Evolutionary conservation across 805 yeast species (phyloP).

Genomic region (Cyberlindnera mississippiensis): DNA sequence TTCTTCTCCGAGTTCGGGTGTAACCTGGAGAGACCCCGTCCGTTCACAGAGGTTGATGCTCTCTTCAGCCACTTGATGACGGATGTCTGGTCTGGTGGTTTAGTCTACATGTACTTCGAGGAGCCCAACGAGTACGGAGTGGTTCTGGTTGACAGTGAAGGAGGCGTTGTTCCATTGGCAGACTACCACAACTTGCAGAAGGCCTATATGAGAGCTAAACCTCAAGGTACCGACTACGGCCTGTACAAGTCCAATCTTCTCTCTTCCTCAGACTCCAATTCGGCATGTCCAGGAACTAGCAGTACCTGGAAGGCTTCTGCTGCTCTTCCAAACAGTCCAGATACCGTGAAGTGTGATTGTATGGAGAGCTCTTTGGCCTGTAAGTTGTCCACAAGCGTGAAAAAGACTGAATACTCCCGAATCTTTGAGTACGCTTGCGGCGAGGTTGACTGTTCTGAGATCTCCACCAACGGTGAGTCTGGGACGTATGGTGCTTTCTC

Average conservation of each 20-base stretch:
- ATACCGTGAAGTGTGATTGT: slow-evolving; percentile 57
- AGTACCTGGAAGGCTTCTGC: slow-evolving; percentile 58
- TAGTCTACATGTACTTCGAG: slow-evolving; percentile 79
- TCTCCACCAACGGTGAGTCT: slow-evolving; percentile 49
- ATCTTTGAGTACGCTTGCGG: slow-evolving; percentile 59
- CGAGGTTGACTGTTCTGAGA: slow-evolving; percentile 53
- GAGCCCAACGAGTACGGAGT: slow-evolving; percentile 74
- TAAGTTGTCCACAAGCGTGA: slow-evolving; percentile 46
- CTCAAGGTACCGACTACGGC: slow-evolving; percentile 36
- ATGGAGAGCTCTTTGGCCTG: slow-evolving; percentile 51
- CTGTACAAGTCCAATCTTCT: slow-evolving; percentile 27
- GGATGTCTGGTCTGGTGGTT: slow-evolving; percentile 81
- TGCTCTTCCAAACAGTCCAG: slow-evolving; percentile 66
- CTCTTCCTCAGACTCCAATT: background rate
- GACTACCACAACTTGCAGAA: slow-evolving; percentile 57
- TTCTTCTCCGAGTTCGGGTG: slow-evolving; percentile 85
- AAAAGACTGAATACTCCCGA: slow-evolving; percentile 45
- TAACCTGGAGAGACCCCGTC: slow-evolving; percentile 61
- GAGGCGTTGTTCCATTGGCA: slow-evolving; percentile 46
- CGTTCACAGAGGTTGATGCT: slow-evolving; percentile 66
- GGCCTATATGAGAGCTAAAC: slow-evolving; percentile 46
- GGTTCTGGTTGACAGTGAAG: slow-evolving; percentile 42
- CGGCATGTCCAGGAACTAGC: slow-evolving; percentile 48
- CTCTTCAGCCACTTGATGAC: slow-evolving; percentile 66
- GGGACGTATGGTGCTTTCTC: slow-evolving; percentile 68